Conservation (phyloP, 805 yeast genomes). For the Ogataea saltuana region DNA sequence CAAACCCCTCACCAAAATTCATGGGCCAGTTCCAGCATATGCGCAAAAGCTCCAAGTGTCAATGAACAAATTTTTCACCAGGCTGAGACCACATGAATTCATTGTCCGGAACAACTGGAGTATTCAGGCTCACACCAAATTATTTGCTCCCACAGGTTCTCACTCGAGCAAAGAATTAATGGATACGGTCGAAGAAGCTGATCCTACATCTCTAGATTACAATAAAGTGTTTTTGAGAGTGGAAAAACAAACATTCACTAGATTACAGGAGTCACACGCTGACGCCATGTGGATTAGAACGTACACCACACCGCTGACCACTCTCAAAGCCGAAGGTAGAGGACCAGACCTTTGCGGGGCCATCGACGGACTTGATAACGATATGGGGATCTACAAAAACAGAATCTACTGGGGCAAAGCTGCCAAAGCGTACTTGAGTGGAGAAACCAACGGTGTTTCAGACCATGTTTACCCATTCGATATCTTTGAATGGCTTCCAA, state of each 20-base stretch:
- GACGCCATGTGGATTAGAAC: conserved; percentile 57
- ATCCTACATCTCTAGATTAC: conserved; percentile 41
- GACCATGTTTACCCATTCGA: conserved; percentile 26
- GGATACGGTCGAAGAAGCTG: conserved; percentile 36
- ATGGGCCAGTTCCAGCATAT: conserved; percentile 74
- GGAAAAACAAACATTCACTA: conserved; percentile 59
- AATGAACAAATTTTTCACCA: conserved; percentile 67
- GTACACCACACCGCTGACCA: conserved; percentile 52
- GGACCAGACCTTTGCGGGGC: conserved; percentile 59
- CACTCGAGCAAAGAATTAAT: conserved; percentile 41
- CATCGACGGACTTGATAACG: conserved; percentile 61
- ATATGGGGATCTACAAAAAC: conserved; percentile 61
- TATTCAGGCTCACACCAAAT: conserved; percentile 57
- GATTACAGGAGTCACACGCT: conserved; percentile 49
- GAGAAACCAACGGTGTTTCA: conserved; percentile 39
- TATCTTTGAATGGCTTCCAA: conserved; percentile 11
- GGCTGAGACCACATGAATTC: conserved; percentile 51
- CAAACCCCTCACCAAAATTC: conserved; percentile 58
- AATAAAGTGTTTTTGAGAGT: conserved; percentile 55
- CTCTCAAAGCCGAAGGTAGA: conserved; percentile 44
- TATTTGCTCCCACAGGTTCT: conserved; percentile 47
- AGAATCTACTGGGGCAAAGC: conserved; percentile 72
- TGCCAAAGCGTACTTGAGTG: conserved; percentile 43
- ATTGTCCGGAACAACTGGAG: conserved; percentile 73
- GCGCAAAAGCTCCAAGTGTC: conserved; percentile 52